These are phyloP conservation scores for Paxillus involutus DNA, from an alignment of 768 basidiomycete species.

Conservation along the genomic window DNA sequence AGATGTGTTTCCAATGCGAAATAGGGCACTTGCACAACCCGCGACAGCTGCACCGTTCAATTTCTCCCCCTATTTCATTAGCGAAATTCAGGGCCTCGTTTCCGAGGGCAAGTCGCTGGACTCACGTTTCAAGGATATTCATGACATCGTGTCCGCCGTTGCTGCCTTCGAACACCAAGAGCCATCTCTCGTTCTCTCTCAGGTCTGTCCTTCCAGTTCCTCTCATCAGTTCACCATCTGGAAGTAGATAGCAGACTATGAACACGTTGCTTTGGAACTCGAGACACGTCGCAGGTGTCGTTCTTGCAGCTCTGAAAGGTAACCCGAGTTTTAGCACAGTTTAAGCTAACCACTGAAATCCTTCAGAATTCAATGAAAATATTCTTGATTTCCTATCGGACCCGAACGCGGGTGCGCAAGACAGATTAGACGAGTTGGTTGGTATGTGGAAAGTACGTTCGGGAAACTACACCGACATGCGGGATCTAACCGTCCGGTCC, in stretches of 20 bases:
- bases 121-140: constrained; percentile 12
- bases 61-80: constrained; percentile 4
- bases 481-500: not conserved
- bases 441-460: constrained; percentile 8
- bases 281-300: constrained; percentile 12
- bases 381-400: constrained; percentile 19
- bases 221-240: not conserved
- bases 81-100: constrained; percentile 9
- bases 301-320: constrained; percentile 18
- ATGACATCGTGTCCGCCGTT: constrained; percentile 2
- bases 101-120: constrained; percentile 12
- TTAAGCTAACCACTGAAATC: not conserved
- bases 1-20: not conserved
- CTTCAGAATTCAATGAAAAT: constrained; percentile 18
- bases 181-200: constrained; percentile 3
- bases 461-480: not conserved
- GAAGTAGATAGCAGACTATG: constrained; percentile 6
- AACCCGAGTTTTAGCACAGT: not conserved
- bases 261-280: constrained; percentile 18
- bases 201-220: constrained; percentile 2
- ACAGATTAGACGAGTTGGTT: constrained; percentile 14
- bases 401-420: constrained; percentile 2
- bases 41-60: constrained; percentile 6
- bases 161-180: constrained; percentile 10
- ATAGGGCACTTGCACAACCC: not conserved